Conservation (phyloP, 768 basidiomycete genomes). For the Pleurotus platypus region DNA sequence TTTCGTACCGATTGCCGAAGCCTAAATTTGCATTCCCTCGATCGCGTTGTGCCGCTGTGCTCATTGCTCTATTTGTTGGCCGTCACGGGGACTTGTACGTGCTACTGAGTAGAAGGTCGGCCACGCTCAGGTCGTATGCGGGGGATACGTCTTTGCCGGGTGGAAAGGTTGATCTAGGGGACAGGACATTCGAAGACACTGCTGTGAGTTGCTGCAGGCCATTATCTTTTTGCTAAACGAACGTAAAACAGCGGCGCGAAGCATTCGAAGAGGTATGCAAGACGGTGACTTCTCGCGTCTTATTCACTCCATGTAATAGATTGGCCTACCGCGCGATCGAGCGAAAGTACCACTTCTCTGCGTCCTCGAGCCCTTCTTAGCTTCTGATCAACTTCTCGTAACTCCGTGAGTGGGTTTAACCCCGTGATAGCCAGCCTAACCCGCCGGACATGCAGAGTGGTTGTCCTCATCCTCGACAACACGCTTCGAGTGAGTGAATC, state of each 20-base stretch:
- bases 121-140: constrained; percentile 70
- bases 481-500: constrained; percentile 54
- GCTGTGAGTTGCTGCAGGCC: constrained; percentile 50
- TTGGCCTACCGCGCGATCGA: constrained; percentile 75
- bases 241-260: constrained; percentile 61
- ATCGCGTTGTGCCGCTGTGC: constrained; percentile 65
- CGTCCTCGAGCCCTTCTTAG: constrained; percentile 74
- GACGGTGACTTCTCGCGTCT: not conserved
- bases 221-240: not conserved
- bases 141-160: constrained; percentile 90
- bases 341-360: constrained; percentile 73
- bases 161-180: constrained; percentile 71
- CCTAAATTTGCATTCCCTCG: constrained; percentile 45
- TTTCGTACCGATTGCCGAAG: constrained; percentile 42
- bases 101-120: constrained; percentile 73
- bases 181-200: constrained; percentile 70
- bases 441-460: constrained; percentile 51
- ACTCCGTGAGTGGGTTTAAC: constrained; percentile 77
- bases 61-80: constrained; percentile 84
- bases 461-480: constrained; percentile 81
- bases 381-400: constrained; percentile 68
- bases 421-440: not conserved
- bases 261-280: constrained; percentile 80
- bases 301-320: constrained; percentile 36
- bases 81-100: constrained; percentile 83